Base-by-base conservation (phyloP, 306 rosid species). In the Erythrophleum fordii region DNA sequence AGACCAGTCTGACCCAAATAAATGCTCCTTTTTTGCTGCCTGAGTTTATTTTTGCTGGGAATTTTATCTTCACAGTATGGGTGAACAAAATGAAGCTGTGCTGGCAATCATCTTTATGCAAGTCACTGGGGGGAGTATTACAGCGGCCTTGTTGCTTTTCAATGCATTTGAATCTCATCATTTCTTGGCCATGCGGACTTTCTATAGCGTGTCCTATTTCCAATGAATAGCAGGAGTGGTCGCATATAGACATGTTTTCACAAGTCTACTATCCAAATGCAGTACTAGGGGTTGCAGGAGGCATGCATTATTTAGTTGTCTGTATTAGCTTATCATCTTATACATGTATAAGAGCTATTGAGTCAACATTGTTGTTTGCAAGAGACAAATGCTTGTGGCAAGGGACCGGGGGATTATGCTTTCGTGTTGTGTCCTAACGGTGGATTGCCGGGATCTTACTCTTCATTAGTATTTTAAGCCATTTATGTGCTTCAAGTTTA, bases 41-140 rank as follows among this genome's bases (percentile, higher is more conserved):
- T 73, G 23, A 28, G 67, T 48, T 69, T 56, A 26, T 60, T 67
- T 72, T 58, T 61, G 81, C 35, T 46, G 42, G 45, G 64, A 46
- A 75, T 72, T 65, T 34, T n/a, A 35, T 70, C 74, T 81, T 80
- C 49, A 61, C 86, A 80, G 80, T 75, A 29, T 66, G 64, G 68
- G 29, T 56, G 68, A 78, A 48, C 51, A 68, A 44, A 61, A 49
- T 66, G 83, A 29, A 81, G 81, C 78, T 70, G 77, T 75, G 37
- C 72, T 16, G 29, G 62, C 17, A 28, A 29, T 29, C 44, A n/a
- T 51, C 29, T 55, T 31, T 51, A 51, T 31, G 64, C 64, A 28
- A 72, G 18, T 72, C 70, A 11, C 14, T 37, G 69, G 66, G 80
- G 76, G 59, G 60, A 45, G 37, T 29, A 69, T 69, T 20, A 65